A percentile compares a stretch with the other conserved stretches of the same genome.
Evolutionary conservation across 1,284 basidiomycete genomes (phyloP).

Genomic region (Cryptococcus neoformans): DNA sequence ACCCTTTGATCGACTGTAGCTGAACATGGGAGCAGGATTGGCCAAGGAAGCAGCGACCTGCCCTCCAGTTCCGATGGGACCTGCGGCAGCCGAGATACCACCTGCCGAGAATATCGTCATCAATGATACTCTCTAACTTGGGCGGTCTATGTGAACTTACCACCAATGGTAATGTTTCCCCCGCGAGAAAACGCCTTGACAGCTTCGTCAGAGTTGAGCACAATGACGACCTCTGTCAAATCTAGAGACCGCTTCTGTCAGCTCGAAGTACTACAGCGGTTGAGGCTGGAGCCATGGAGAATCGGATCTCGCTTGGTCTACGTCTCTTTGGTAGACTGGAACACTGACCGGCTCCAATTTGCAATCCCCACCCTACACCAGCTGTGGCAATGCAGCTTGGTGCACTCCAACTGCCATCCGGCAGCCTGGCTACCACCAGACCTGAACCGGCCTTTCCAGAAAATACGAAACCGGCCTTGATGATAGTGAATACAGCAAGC

Average conservation of each 20-base stretch:
- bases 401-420: slow-evolving; percentile 96
- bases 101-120: slow-evolving; percentile 48
- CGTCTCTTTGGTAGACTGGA: background rate
- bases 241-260: slow-evolving; percentile 58
- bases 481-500: slow-evolving; percentile 90
- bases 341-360: slow-evolving; percentile 68
- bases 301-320: background rate
- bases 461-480: slow-evolving; percentile 91
- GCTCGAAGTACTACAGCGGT: background rate
- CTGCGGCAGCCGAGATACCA: slow-evolving; percentile 76
- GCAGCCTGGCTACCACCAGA: slow-evolving; percentile 87
- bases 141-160: slow-evolving; percentile 23
- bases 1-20: slow-evolving; percentile 94
- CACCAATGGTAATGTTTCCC: slow-evolving; percentile 93
- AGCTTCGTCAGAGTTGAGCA: slow-evolving; percentile 95
- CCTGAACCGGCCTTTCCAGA: slow-evolving; percentile 95
- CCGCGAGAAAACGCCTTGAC: slow-evolving; percentile 92
- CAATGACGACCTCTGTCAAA: slow-evolving; percentile 64
- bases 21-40: slow-evolving; percentile 96
- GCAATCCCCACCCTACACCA: slow-evolving; percentile 92
- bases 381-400: slow-evolving; percentile 98
- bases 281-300: background rate
- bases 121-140: background rate
- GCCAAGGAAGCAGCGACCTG: slow-evolving; percentile 82
- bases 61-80: slow-evolving; percentile 93